Percentiles rank a stretch among this genome's conserved stretches.
phyloP scores from a whole-genome alignment of 176 grass and related monocot genomes.

The Saccharum officinarum region DNA sequence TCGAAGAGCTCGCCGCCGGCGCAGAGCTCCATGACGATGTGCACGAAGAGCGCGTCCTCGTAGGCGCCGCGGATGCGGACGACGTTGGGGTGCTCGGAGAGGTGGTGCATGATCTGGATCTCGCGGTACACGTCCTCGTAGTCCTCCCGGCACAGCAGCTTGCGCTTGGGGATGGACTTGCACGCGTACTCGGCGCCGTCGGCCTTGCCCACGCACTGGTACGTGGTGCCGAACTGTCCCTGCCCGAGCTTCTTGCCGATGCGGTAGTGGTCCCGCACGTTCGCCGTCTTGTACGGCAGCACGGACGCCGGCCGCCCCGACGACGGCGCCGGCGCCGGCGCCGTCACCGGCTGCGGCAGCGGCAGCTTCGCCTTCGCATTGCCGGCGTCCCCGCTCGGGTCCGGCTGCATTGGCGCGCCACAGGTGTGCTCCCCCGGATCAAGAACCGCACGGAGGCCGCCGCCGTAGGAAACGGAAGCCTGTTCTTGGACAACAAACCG shows the following conservation, averaged over 20 bases:
- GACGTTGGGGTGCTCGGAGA: constrained; percentile 84
- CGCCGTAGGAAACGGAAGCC: neutral
- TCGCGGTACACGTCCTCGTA: constrained; percentile 90
- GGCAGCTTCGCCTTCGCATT: constrained; percentile 37
- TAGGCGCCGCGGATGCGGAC: constrained; percentile 85
- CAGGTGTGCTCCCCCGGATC: constrained; percentile 21
- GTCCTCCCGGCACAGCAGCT: constrained; percentile 92
- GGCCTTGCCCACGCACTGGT: constrained; percentile 74
- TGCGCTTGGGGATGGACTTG: constrained; percentile 98
- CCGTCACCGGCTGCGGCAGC: constrained; percentile 15
- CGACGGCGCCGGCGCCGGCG: constrained; percentile 19
- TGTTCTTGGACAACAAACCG: constrained; percentile 13
- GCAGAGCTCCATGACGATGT: constrained; percentile 97
- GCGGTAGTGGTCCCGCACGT: constrained; percentile 87
- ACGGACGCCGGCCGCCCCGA: constrained; percentile 62
- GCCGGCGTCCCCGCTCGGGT: constrained; percentile 32
- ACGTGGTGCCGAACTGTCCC: constrained; percentile 95
- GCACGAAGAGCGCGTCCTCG: constrained; percentile 93
- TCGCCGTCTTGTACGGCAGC: constrained; percentile 91
- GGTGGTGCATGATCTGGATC: constrained; percentile 99
- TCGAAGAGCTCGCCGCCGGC: constrained; percentile 95
- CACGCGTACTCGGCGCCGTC: constrained; percentile 81
- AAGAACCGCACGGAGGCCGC: constrained; percentile 24
- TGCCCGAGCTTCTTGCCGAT: constrained; percentile 96
- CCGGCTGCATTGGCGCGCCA: constrained; percentile 53